Conservation (phyloP, 495 filamentous ascomycete species). For the Xylaria castorea region DNA sequence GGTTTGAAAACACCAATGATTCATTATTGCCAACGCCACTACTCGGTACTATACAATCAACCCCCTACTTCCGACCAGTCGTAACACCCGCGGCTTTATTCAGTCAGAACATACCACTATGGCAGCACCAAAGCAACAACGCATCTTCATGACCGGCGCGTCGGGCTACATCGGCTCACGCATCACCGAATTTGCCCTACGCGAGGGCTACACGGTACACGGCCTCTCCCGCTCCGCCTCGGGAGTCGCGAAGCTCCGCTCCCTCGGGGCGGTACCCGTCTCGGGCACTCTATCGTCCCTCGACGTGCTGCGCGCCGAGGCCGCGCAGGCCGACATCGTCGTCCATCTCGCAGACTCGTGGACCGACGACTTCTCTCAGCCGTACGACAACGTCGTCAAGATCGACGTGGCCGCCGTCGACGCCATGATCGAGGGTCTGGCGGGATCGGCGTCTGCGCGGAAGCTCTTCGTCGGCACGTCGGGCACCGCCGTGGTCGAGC, state of each 20-base stretch:
- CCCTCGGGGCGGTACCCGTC: conserved; percentile 45
- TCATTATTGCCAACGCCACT: not conserved
- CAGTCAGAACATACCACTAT: conserved; percentile 9
- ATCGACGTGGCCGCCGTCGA: conserved; percentile 42
- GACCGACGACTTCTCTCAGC: conserved; percentile 30
- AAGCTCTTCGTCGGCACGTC: conserved; percentile 47
- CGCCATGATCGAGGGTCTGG: conserved; percentile 44
- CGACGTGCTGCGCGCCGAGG: conserved; percentile 43
- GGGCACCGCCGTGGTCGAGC: conserved; percentile 41
- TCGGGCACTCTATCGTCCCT: conserved; percentile 45
- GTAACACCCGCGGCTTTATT: not conserved
- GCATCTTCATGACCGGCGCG: conserved; percentile 54
- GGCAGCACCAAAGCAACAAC: conserved; percentile 28
- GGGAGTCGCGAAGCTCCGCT: conserved; percentile 41
- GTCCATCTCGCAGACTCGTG: conserved; percentile 46
- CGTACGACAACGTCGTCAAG: conserved; percentile 31
- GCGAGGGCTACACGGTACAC: conserved; percentile 45
- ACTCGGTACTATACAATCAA: not conserved
- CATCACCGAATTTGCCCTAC: conserved; percentile 41
- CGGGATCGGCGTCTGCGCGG: conserved; percentile 27
- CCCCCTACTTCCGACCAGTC: not conserved
- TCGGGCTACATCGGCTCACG: conserved; percentile 50
- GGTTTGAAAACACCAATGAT: not conserved
- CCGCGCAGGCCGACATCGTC: conserved; percentile 45
- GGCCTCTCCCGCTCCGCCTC: conserved; percentile 45